Evolutionary conservation across 257 asterid species (phyloP).

Genomic region (Schizonepeta tenuifolia): DNA sequence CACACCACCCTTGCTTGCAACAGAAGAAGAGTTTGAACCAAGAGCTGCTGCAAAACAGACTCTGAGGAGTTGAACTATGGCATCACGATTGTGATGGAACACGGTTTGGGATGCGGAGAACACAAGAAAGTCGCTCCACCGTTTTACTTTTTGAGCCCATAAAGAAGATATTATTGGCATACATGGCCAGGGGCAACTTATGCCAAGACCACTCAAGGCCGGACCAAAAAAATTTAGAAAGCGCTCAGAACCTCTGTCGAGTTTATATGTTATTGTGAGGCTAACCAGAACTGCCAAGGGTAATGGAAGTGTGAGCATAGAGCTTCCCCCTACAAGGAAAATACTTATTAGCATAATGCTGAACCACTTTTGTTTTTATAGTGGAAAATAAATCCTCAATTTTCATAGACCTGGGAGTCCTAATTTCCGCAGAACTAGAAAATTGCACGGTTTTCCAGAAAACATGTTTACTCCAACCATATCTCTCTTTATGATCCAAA

Average conservation of each 20-base stretch:
- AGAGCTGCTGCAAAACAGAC: slow-evolving; percentile 80
- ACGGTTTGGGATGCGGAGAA: slow-evolving; percentile 85
- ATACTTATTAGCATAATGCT: slow-evolving; percentile 30
- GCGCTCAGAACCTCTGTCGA: slow-evolving; percentile 66
- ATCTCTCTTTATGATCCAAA: not conserved
- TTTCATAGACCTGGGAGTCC: not conserved
- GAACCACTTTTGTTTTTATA: slow-evolving; percentile 8
- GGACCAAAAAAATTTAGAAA: slow-evolving; percentile 70
- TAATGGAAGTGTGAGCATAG: slow-evolving; percentile 77
- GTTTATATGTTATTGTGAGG: slow-evolving; percentile 92
- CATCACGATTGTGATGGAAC: slow-evolving; percentile 83
- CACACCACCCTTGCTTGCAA: slow-evolving; percentile 68
- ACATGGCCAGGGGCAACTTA: slow-evolving; percentile 98
- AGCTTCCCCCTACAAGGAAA: slow-evolving; percentile 63
- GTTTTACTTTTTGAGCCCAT: slow-evolving; percentile 93
- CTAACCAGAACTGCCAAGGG: slow-evolving; percentile 95
- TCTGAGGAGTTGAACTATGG: slow-evolving; percentile 87
- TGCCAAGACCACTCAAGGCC: slow-evolving; percentile 69
- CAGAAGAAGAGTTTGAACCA: slow-evolving; percentile 62
- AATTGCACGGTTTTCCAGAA: not conserved
- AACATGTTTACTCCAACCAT: slow-evolving; percentile 5
- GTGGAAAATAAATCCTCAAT: slow-evolving; percentile 1
- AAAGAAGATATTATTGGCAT: slow-evolving; percentile 82
- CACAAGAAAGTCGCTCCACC: slow-evolving; percentile 90
- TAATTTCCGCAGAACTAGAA: slow-evolving; percentile 15